These are phyloP conservation scores for Podila epigama DNA, from an alignment of 192 early-diverging fungal species.

Conservation along the genomic window DNA sequence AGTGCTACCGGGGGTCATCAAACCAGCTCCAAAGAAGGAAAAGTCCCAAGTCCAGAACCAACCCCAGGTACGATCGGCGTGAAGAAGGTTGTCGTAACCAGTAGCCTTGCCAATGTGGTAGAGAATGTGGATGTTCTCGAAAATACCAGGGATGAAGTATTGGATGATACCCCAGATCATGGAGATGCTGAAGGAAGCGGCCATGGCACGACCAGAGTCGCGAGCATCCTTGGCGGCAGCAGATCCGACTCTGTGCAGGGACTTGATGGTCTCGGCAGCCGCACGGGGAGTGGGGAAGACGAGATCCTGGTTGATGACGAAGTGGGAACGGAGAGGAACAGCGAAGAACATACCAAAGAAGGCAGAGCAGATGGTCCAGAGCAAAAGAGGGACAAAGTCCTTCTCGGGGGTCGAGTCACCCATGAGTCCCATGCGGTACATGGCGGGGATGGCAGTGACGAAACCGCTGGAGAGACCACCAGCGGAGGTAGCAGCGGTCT, in stretches of 20 bases:
- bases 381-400: slow-evolving; percentile 58
- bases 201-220: slow-evolving; percentile 61
- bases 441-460: slow-evolving; percentile 70
- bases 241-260: slow-evolving; percentile 55
- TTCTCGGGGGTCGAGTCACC: slow-evolving; percentile 44
- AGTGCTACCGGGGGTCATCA: slow-evolving; percentile 63
- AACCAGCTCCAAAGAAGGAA: slow-evolving; percentile 69
- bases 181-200: slow-evolving; percentile 46
- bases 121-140: slow-evolving; percentile 47
- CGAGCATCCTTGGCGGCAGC: slow-evolving; percentile 57
- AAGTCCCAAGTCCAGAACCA: slow-evolving; percentile 62
- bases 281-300: slow-evolving; percentile 73
- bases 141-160: slow-evolving; percentile 58
- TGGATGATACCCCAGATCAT: slow-evolving; percentile 58
- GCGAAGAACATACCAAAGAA: slow-evolving; percentile 80
- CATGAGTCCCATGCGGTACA: slow-evolving; percentile 70
- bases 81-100: slow-evolving; percentile 47
- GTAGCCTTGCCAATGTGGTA: slow-evolving; percentile 59
- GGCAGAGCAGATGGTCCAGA: slow-evolving; percentile 63
- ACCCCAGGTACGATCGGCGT: slow-evolving; percentile 54
- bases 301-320: slow-evolving; percentile 70
- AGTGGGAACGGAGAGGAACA: slow-evolving; percentile 69
- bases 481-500: slow-evolving; percentile 73
- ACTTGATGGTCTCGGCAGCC: slow-evolving; percentile 67
- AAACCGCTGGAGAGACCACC: slow-evolving; percentile 72